Evolutionary conservation across 768 basidiomycete species (phyloP).

Genomic region (Termitomyces sp.): DNA sequence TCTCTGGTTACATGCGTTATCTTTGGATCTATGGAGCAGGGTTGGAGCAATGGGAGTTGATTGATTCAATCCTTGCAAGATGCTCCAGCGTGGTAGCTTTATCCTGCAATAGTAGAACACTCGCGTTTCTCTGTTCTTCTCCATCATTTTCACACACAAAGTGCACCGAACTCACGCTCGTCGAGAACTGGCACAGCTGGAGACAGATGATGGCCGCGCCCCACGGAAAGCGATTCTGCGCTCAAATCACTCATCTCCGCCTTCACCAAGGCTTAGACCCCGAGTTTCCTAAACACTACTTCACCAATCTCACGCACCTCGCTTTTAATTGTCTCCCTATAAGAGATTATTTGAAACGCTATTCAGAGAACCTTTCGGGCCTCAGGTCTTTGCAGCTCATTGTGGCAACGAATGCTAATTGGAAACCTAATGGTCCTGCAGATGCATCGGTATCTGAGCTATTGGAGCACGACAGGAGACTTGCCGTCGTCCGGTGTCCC

Average conservation of each 20-base stretch:
- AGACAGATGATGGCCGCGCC: neutral
- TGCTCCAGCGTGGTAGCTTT: slow-evolving; percentile 8
- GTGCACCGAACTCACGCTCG: slow-evolving; percentile 10
- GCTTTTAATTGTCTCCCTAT: slow-evolving; percentile 12
- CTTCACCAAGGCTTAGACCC: slow-evolving; percentile 8
- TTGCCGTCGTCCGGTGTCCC: slow-evolving; percentile 10
- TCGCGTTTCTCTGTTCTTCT: slow-evolving; percentile 8
- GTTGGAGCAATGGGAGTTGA: slow-evolving; percentile 5
- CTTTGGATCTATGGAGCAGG: slow-evolving; percentile 13
- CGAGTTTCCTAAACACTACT: slow-evolving; percentile 10
- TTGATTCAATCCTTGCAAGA: slow-evolving; percentile 5
- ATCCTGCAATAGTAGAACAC: slow-evolving; percentile 8
- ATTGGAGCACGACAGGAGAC: slow-evolving; percentile 9
- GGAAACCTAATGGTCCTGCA: neutral
- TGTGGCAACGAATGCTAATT: slow-evolving; percentile 8
- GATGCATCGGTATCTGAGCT: neutral
- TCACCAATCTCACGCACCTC: slow-evolving; percentile 11
- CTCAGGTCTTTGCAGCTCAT: slow-evolving; percentile 5
- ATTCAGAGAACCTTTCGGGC: slow-evolving; percentile 4
- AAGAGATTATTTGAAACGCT: slow-evolving; percentile 4
- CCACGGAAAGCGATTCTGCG: slow-evolving; percentile 4
- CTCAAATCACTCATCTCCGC: slow-evolving; percentile 13
- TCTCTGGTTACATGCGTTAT: slow-evolving; percentile 3
- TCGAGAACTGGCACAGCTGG: slow-evolving; percentile 11
- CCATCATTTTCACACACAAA: slow-evolving; percentile 3